Evolutionary conservation across 2,329 filamentous ascomycete genomes (phyloP).

Genomic region (Verticillium nonalfalfae): DNA sequence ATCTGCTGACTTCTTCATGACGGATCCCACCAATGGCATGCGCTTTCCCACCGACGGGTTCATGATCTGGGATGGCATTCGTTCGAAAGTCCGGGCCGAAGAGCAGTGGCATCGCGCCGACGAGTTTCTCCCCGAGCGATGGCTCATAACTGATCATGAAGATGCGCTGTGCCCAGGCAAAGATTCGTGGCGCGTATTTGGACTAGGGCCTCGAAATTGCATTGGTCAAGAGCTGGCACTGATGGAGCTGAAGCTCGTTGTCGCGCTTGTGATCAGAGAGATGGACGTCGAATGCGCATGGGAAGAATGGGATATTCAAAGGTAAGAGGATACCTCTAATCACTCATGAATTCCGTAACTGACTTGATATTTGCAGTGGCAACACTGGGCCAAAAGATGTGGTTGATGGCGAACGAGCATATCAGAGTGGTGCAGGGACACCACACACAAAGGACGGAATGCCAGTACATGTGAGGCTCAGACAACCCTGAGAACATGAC

Average conservation of each 20-base stretch:
- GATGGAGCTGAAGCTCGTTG: constrained; percentile 42
- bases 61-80: constrained; percentile 29
- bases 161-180: constrained; percentile 39
- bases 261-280: constrained; percentile 40
- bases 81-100: neutral
- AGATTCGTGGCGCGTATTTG: constrained; percentile 35
- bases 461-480: neutral
- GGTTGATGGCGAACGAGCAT: neutral
- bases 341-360: neutral
- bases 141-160: constrained; percentile 31
- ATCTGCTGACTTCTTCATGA: constrained; percentile 27
- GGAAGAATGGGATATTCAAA: neutral
- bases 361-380: neutral
- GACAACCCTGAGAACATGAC: neutral
- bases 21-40: constrained; percentile 30
- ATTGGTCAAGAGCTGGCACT: constrained; percentile 51
- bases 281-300: constrained; percentile 27
- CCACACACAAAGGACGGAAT: neutral
- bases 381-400: neutral
- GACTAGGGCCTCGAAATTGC: constrained; percentile 44
- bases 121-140: constrained; percentile 43
- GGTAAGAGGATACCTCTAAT: neutral
- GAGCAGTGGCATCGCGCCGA: constrained; percentile 30
- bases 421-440: neutral
- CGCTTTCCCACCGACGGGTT: constrained; percentile 37